Evolutionary conservation across 345 rosid genomes (phyloP), one percentile per base, ranked within the genome.

Genomic region (Corchorus capsularis): DNA sequence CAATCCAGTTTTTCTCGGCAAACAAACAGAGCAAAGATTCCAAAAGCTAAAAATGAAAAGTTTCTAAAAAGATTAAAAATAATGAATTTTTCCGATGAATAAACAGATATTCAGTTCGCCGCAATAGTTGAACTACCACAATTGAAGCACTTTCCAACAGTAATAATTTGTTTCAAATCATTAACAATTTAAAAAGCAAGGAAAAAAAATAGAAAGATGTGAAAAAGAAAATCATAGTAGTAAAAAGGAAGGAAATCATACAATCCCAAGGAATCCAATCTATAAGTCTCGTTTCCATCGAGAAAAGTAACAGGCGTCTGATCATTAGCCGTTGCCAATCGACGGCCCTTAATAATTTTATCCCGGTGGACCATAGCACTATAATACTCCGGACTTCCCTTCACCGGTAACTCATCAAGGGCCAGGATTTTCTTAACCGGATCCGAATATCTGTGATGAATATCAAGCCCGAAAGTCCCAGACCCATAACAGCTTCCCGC

Each of bases 371-470:
- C 89, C 97, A 92, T 77, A 19, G 86, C 87, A 41, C 80, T 82
- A 34, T 91, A 92, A 84, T 93, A 96, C 57, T 81, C 78, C 16
- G 72, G 65, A 50, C 88, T 89, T n/a, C 90, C 97, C 75, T 85
- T 88, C 81, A 80, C 86, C 39, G 97, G 99, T 7, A 93, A 77
- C 59, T 83, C 92, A 79, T 90, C 90, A 0, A 82, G 85, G 10
- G 86, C 80, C 5, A 93, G 78, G 72, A 89, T 79, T 19, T 88
- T 90, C 63, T 83, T 85, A 15, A 93, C 90, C 39, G 90, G 89
- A 85, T 96, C 99, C 19, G 99, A 93, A 78, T 79, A 96, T 52
- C 95, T 86, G 81, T 96, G 95, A 73, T 91, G 96, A 71, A 96
- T 77, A 54, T 86, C 88, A 57, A 91, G 93, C 53, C 92, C 99